Conservation (phyloP, 1,284 basidiomycete species). For the Gomphus sp. region DNA sequence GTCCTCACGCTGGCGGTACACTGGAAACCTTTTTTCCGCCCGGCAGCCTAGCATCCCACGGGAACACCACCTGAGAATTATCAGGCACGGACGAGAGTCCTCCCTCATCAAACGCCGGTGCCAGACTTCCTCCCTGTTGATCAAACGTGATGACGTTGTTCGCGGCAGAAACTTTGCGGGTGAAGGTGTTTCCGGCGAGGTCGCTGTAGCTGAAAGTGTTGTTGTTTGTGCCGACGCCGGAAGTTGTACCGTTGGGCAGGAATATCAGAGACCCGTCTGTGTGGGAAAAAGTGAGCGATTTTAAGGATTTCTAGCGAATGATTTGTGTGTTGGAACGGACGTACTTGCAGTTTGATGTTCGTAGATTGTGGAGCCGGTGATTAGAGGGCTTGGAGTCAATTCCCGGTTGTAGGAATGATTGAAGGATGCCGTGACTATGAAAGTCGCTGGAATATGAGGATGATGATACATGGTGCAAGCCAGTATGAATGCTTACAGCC, state of each 20-base stretch:
- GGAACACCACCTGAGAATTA: constrained; percentile 11
- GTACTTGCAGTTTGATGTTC: constrained; percentile 50
- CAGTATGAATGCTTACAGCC: constrained; percentile 31
- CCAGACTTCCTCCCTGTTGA: constrained; percentile 45
- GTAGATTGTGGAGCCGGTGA: constrained; percentile 44
- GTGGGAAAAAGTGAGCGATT: background rate
- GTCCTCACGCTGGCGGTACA: background rate
- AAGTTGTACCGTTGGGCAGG: constrained; percentile 37
- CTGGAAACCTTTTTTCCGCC: constrained; percentile 4
- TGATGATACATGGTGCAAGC: background rate
- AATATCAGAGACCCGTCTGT: constrained; percentile 42
- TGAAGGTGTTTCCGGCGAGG: constrained; percentile 50
- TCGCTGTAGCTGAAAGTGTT: constrained; percentile 61
- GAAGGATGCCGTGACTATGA: constrained; percentile 34
- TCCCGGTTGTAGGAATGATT: constrained; percentile 62
- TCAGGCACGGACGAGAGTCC: constrained; percentile 6
- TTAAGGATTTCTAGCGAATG: background rate
- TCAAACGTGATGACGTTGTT: constrained; percentile 55
- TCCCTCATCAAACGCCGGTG: constrained; percentile 10
- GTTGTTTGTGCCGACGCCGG: constrained; percentile 58
- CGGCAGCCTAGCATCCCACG: constrained; percentile 16
- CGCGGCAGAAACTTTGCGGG: constrained; percentile 48
- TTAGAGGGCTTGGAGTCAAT: constrained; percentile 48
- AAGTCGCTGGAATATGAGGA: constrained; percentile 2
- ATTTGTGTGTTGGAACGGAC: background rate